Percentiles rank a stretch among this genome's conserved stretches.
Conservation (phyloP, 768 basidiomycete species). For the Suillus lakei region DNA sequence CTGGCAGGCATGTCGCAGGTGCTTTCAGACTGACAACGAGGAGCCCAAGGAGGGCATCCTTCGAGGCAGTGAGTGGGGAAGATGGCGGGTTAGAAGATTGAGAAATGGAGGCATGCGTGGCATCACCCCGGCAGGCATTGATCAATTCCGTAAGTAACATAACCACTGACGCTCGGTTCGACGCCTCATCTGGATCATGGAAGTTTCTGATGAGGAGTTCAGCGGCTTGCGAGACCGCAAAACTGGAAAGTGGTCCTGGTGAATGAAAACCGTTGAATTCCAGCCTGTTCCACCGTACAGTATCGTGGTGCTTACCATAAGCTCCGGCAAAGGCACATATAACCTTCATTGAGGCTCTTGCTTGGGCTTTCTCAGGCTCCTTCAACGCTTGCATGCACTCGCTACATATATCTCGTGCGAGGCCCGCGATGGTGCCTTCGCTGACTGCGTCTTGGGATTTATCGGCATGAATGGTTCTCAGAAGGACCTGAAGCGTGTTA, state of each 20-base stretch:
- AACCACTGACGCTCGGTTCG: slow-evolving; percentile 69
- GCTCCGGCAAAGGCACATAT: slow-evolving; percentile 72
- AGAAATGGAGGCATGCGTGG: slow-evolving; percentile 20
- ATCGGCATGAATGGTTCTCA: slow-evolving; percentile 69
- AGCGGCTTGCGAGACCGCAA: slow-evolving; percentile 68
- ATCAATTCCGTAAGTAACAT: slow-evolving; percentile 70
- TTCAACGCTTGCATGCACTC: slow-evolving; percentile 81
- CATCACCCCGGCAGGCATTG: slow-evolving; percentile 53
- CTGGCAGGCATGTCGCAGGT: slow-evolving; percentile 55
- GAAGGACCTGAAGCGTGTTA: slow-evolving; percentile 69
- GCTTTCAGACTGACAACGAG: slow-evolving; percentile 62
- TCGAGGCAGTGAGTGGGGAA: slow-evolving; percentile 58
- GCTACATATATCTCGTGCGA: slow-evolving; percentile 76
- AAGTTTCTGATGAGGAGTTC: slow-evolving; percentile 82
- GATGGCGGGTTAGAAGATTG: slow-evolving; percentile 26
- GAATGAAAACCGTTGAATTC: not conserved
- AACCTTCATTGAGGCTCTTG: slow-evolving; percentile 85
- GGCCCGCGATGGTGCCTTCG: slow-evolving; percentile 47
- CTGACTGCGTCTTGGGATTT: slow-evolving; percentile 43
- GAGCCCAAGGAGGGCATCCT: slow-evolving; percentile 76
- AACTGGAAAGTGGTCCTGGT: slow-evolving; percentile 70
- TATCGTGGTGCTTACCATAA: slow-evolving; percentile 66
- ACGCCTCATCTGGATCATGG: slow-evolving; percentile 68
- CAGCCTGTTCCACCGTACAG: not conserved
- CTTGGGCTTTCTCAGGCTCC: slow-evolving; percentile 94